Base-by-base conservation (phyloP, 2,329 filamentous ascomycete species). In the Aspergillus hortae region DNA sequence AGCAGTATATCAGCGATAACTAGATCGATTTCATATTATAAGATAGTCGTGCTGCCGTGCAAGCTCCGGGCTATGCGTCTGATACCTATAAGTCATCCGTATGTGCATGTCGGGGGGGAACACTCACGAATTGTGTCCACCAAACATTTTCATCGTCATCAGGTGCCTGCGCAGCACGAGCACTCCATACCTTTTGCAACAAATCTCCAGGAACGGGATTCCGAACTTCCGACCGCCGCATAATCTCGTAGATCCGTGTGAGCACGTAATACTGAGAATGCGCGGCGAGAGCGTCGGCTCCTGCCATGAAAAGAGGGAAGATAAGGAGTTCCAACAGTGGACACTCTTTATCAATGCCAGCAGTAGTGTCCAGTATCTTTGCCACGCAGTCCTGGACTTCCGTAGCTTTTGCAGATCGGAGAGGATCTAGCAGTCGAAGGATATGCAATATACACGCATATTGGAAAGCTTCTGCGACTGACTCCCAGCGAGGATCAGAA, bases 221-320 rank as follows among this genome's bases (percentile, higher is more conserved):
- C 11, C 60, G 56, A 21, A 67, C 56, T 19, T 64, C 64, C 10
- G 64, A 63, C 45, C 64, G 55, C 14, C 54, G 49, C 47, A 62
- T 57, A 15, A 67, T 60, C 14, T 67, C 61, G 7, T 49, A 53
- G 15, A 65, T 41, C n/a, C 65, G 55, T 12, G 61, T 25, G 9
- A 66, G 44, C n/a, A 68, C 51, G 50, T 68, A 68, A 48, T 67
- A 65, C n/a, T 59, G 62, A 3, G 65, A 62, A 47, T 66, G 63
- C 1, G 52, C 49, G n/a, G 61, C 58, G 4, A 68, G 52, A 4
- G 56, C 56, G 44, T 68, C 66, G 0, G 62, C 55, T 3, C 66
- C 66, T 11, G 61, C 65, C 56, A 67, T 64, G 25, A 68, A 68
- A 0, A 68, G 46, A 5, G 66, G 66, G 27, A 68, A 50, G 2